A percentile compares a stretch with the other conserved stretches of the same genome.
These are phyloP conservation scores for Exophiala sp. DNA, from an alignment of 2,329 filamentous ascomycete species.

Conservation along the genomic window DNA sequence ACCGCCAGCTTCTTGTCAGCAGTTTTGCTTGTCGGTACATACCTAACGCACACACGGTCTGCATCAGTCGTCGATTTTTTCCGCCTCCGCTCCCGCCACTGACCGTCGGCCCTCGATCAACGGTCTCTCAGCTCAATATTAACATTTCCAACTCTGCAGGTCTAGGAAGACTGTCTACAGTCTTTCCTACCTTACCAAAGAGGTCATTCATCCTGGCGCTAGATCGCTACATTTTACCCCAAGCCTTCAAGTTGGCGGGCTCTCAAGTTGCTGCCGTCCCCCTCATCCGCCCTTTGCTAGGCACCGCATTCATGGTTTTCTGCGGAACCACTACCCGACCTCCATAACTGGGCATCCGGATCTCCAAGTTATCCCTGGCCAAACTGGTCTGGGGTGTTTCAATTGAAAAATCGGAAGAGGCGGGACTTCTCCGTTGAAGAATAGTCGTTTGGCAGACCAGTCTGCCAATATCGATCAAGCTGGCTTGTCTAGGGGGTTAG, in stretches of 20 bases:
- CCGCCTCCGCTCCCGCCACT: background rate
- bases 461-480: conserved; percentile 9
- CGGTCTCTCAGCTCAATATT: background rate
- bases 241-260: conserved; percentile 91
- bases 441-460: background rate
- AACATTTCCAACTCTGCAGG: background rate
- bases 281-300: conserved; percentile 81
- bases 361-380: conserved; percentile 9
- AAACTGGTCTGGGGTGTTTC: conserved; percentile 10
- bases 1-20: too few species aligned
- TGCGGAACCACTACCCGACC: conserved; percentile 95
- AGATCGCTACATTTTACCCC: conserved; percentile 33
- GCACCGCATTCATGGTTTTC: conserved; percentile 89
- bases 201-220: conserved; percentile 39
- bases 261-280: conserved; percentile 60
- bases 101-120: background rate
- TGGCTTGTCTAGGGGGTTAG: conserved; percentile 11
- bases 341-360: conserved; percentile 66
- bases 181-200: conserved; percentile 27
- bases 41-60: too few species aligned
- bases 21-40: too few species aligned
- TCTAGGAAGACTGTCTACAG: conserved; percentile 27
- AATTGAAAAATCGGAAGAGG: conserved; percentile 6
- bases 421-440: background rate
- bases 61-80: too few species aligned